phyloP scores from a whole-genome alignment of 371 early-diverging fungal species.

The Rhizopus delemar region DNA sequence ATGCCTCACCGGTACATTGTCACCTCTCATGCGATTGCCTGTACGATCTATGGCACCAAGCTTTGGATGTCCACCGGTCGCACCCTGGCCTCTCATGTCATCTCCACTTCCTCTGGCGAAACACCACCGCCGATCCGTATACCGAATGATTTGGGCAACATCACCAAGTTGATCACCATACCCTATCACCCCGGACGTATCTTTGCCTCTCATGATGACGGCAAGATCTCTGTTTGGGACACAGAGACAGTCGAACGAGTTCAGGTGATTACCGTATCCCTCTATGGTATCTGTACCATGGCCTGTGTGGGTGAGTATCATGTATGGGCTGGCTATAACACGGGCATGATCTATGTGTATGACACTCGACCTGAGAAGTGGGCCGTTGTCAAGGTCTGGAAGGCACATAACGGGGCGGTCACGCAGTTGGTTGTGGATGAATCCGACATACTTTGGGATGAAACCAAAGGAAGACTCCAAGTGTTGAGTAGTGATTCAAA shows the following conservation, averaged over 20 bases:
- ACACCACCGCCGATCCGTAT: slow-evolving; percentile 33
- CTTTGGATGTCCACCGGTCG: slow-evolving; percentile 67
- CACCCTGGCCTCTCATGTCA: slow-evolving; percentile 53
- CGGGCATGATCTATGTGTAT: slow-evolving; percentile 79
- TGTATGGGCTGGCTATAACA: slow-evolving; percentile 80
- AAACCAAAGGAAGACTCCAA: slow-evolving; percentile 44
- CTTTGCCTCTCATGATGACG: slow-evolving; percentile 79
- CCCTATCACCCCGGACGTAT: slow-evolving; percentile 52
- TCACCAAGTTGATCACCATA: slow-evolving; percentile 60
- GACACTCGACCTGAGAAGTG: slow-evolving; percentile 61
- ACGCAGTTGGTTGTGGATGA: slow-evolving; percentile 60
- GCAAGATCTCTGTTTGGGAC: slow-evolving; percentile 78
- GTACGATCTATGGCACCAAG: slow-evolving; percentile 48
- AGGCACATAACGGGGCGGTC: slow-evolving; percentile 64
- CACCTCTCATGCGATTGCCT: slow-evolving; percentile 28
- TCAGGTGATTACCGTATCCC: slow-evolving; percentile 56
- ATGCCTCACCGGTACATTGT: slow-evolving; percentile 25
- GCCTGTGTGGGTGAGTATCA: slow-evolving; percentile 61
- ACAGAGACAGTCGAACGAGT: slow-evolving; percentile 44
- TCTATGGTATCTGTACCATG: slow-evolving; percentile 72
- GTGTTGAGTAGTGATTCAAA: slow-evolving; percentile 61
- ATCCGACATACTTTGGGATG: slow-evolving; percentile 39
- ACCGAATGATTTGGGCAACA: slow-evolving; percentile 58
- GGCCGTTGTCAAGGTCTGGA: slow-evolving; percentile 73
- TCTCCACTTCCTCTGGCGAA: slow-evolving; percentile 14